phyloP scores from a whole-genome alignment of 306 rosid genomes.

The apple (Malus domestica) region ASM211411v1 NC_041801.1:14658001-14658500 shows the following conservation, averaged over 20 bases:
- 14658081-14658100: neutral
- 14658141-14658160: conserved; percentile 78
- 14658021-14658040: conserved; percentile 98
- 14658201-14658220: conserved; percentile 89
- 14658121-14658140: conserved; percentile 94
- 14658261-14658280: conserved; percentile 76
- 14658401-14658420: conserved; percentile 96
- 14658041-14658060: conserved; percentile 18
- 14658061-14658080: neutral
- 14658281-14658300: conserved; percentile 17
- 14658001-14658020: conserved; percentile 95
- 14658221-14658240: conserved; percentile 78
- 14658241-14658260: conserved; percentile 66
- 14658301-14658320: neutral
- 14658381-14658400: conserved; percentile 75
- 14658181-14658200: conserved; percentile 91
- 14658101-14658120: neutral
- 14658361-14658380: conserved; percentile 42
- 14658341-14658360: conserved; percentile 1
- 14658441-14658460: conserved; percentile 92
- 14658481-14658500: conserved; percentile 89
- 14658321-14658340: conserved; percentile 2
- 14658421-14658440: conserved; percentile 98
- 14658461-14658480: conserved; percentile 92
- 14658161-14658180: conserved; percentile 96